Conservation (phyloP, 2,329 filamentous ascomycete species). For the Alternaria longipes region DNA sequence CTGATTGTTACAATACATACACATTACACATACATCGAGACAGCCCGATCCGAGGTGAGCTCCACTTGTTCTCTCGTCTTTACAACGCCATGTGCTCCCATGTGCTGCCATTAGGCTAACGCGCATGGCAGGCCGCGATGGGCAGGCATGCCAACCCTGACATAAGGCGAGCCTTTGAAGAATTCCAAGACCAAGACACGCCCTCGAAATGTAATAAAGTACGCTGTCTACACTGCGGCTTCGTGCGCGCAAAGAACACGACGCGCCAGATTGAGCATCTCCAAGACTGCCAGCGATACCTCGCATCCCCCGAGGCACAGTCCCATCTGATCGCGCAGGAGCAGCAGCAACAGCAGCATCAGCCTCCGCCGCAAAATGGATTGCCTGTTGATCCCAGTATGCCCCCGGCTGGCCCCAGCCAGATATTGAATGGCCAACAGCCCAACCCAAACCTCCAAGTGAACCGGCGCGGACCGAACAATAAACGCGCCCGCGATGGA, state of each 20-base stretch:
- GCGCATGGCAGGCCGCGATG: constrained; percentile 27
- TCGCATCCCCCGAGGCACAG: constrained; percentile 56
- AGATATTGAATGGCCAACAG: constrained; percentile 57
- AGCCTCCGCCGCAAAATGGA: constrained; percentile 23
- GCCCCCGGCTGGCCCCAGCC: constrained; percentile 34
- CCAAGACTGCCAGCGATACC: constrained; percentile 56
- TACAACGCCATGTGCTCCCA: background rate
- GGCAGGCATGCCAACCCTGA: constrained; percentile 54
- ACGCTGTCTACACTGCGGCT: constrained; percentile 60
- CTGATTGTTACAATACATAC: constrained; percentile 20
- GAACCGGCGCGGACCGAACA: constrained; percentile 55
- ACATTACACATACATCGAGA: constrained; percentile 17
- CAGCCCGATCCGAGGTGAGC: constrained; percentile 24
- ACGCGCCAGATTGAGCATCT: constrained; percentile 62
- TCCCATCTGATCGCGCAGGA: constrained; percentile 37
- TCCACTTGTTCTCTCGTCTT: constrained; percentile 15
- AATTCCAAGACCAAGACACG: constrained; percentile 54
- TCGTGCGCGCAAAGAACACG: constrained; percentile 61
- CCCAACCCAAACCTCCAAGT: constrained; percentile 61
- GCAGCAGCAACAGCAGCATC: constrained; percentile 23
- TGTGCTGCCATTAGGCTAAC: constrained; percentile 24
- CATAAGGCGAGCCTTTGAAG: constrained; percentile 50
- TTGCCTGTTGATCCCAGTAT: constrained; percentile 25
- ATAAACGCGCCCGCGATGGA: constrained; percentile 50
- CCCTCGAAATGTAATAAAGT: constrained; percentile 60